Percentiles rank a stretch among this genome's conserved stretches.
phyloP scores from a whole-genome alignment of 225 moss, liverwort and hornwort species.

The Marchantia paleacea region DNA sequence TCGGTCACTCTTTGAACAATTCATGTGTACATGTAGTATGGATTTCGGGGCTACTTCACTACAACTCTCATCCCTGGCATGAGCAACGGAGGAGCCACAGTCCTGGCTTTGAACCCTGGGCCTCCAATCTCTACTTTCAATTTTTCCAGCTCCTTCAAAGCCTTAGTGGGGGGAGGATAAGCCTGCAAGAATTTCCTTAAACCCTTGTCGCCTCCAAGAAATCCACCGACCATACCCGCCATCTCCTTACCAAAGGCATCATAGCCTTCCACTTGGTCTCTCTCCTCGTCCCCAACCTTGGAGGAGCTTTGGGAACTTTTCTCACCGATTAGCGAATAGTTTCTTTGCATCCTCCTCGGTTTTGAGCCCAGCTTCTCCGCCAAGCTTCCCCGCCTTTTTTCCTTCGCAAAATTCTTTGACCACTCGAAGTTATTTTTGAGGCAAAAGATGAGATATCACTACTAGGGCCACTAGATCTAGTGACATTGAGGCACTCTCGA shows the following conservation, averaged over 20 bases:
- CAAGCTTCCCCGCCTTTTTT: conserved; percentile 65
- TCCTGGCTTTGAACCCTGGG: conserved; percentile 39
- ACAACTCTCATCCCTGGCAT: conserved; percentile 95
- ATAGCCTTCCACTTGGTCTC: conserved; percentile 38
- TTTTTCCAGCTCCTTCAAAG: conserved; percentile 45
- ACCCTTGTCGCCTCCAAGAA: conserved; percentile 85
- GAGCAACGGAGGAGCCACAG: conserved; percentile 54
- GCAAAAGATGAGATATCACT: no score
- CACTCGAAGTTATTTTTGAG: no score
- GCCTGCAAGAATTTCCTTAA: no score
- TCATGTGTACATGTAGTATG: conserved; percentile 74
- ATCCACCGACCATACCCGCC: conserved; percentile 67
- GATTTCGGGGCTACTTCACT: no score
- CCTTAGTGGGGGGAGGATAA: conserved; percentile 60
- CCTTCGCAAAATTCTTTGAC: no score
- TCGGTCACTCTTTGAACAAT: no score
- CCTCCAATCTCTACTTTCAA: conserved; percentile 43
- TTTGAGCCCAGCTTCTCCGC: conserved; percentile 64
- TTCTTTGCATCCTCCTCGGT: conserved; percentile 43
- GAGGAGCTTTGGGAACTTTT: conserved; percentile 32
- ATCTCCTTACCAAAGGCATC: conserved; percentile 72
- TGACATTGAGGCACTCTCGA: no score
- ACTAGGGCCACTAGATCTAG: no score
- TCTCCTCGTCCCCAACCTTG: conserved; percentile 30
- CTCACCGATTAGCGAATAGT: conserved; percentile 39